Conservation (phyloP, 345 rosid genomes). For the Citrus cavaleriei region DNA sequence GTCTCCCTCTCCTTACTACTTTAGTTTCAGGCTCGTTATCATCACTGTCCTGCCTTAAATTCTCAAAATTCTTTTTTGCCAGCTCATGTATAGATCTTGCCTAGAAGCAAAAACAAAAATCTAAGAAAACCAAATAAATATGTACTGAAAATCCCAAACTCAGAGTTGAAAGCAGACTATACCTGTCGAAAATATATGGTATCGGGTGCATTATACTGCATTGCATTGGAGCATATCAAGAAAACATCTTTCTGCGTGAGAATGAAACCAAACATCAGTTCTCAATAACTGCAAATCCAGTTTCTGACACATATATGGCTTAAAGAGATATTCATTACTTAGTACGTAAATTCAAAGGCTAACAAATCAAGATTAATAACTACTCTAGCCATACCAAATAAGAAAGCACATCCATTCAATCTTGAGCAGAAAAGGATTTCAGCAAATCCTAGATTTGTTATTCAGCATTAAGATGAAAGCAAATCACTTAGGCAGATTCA, state of each 20-base stretch:
- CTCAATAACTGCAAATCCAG: background rate
- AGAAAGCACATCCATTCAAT: background rate
- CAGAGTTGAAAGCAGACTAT: slow-evolving; percentile 12
- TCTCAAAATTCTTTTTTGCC: slow-evolving; percentile 73
- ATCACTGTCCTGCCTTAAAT: slow-evolving; percentile 83
- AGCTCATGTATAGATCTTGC: slow-evolving; percentile 86
- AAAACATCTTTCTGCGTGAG: slow-evolving; percentile 65
- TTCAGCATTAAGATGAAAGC: background rate
- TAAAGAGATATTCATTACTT: background rate
- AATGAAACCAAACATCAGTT: background rate
- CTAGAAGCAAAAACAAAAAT: slow-evolving; percentile 28
- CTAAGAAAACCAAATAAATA: slow-evolving; percentile 12
- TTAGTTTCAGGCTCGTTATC: slow-evolving; percentile 48
- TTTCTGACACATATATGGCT: too few relatives aligned
- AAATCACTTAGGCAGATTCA: background rate
- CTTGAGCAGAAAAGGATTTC: background rate
- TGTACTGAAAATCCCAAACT: background rate
- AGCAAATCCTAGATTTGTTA: background rate
- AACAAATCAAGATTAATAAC: background rate
- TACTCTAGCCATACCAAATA: background rate
- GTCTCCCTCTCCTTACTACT: slow-evolving; percentile 64
- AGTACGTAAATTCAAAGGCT: background rate
- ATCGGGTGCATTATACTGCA: slow-evolving; percentile 86
- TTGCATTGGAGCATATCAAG: slow-evolving; percentile 78
- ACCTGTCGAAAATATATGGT: slow-evolving; percentile 88